Evolutionary conservation across 1,139 yeast species (phyloP).

Genomic region (Saccharomyces hybrid): DNA sequence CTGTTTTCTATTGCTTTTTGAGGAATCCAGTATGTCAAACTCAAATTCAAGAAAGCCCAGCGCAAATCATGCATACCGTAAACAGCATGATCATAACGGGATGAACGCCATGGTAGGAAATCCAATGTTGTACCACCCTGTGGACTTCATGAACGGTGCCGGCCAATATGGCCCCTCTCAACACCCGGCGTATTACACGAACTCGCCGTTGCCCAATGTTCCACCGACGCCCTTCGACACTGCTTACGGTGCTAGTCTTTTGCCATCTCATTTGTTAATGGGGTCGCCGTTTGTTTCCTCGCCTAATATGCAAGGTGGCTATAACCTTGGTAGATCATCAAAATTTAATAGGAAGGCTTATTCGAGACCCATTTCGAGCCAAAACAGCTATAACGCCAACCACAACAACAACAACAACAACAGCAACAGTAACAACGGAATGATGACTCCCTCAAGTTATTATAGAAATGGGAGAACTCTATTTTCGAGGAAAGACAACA

Average conservation of each 20-base stretch:
- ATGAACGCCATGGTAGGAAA: conserved; percentile 1
- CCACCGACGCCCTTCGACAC: conserved; percentile 49
- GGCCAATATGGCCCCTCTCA: conserved; percentile 7
- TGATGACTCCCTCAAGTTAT: background rate
- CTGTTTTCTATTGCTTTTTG: background rate
- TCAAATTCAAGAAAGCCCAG: background rate
- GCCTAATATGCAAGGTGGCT: conserved; percentile 25
- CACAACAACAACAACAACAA: background rate
- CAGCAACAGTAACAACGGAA: background rate
- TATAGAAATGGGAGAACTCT: background rate
- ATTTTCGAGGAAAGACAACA: background rate
- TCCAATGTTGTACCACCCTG: conserved; percentile 1
- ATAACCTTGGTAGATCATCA: conserved; percentile 20
- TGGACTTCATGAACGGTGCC: background rate
- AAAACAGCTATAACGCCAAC: conserved; percentile 3
- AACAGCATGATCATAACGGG: background rate
- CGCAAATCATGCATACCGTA: background rate
- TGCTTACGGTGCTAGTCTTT: conserved; percentile 52
- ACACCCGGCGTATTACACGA: conserved; percentile 13
- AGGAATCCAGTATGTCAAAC: background rate
- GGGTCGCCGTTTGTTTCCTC: conserved; percentile 61
- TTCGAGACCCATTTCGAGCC: conserved; percentile 7
- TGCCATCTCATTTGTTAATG: conserved; percentile 61
- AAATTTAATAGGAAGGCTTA: conserved; percentile 2
- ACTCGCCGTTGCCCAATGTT: conserved; percentile 24